Percentiles rank a stretch among this genome's conserved stretches.
Conservation (phyloP, 148 eudicot species). For the Cornus florida region DNA sequence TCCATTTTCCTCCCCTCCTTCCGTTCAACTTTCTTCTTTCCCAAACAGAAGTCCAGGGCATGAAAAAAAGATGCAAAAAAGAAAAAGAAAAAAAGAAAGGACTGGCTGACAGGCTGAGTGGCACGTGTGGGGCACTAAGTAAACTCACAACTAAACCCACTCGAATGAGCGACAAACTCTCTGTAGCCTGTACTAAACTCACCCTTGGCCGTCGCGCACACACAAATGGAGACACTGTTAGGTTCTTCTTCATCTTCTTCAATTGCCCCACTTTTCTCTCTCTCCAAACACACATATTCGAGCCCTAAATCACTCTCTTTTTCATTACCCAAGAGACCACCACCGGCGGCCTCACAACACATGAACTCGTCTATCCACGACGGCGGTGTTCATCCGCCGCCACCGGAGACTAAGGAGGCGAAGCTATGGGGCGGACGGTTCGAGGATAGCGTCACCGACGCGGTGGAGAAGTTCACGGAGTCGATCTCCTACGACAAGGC, state of each 20-base stretch:
- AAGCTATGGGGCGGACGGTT: constrained; percentile 98
- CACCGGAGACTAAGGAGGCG: constrained; percentile 45
- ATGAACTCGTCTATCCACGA: neutral
- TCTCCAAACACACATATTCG: neutral
- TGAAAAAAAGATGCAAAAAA: too few species aligned
- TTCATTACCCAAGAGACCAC: constrained; percentile 12
- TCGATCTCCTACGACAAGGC: constrained; percentile 87
- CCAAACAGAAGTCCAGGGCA: too few species aligned
- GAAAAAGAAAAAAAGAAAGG: too few species aligned
- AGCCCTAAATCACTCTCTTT: neutral
- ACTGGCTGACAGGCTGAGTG: too few species aligned
- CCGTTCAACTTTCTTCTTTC: too few species aligned
- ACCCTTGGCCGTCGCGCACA: constrained; percentile 3
- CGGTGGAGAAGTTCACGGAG: constrained; percentile 90
- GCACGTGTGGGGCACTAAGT: too few species aligned
- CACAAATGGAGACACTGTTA: constrained; percentile 15
- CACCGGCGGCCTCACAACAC: neutral
- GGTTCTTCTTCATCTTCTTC: constrained; percentile 4
- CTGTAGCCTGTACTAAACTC: too few species aligned
- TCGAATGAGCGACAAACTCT: too few species aligned
- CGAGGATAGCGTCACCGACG: constrained; percentile 84
- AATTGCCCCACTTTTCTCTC: neutral
- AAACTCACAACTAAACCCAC: too few species aligned
- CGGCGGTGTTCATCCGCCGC: neutral
- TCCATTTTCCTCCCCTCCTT: too few species aligned